Evolutionary conservation across 148 eudicot genomes (phyloP), one percentile per base, ranked within the genome.

Genomic region (Camellia sinensis): DNA sequence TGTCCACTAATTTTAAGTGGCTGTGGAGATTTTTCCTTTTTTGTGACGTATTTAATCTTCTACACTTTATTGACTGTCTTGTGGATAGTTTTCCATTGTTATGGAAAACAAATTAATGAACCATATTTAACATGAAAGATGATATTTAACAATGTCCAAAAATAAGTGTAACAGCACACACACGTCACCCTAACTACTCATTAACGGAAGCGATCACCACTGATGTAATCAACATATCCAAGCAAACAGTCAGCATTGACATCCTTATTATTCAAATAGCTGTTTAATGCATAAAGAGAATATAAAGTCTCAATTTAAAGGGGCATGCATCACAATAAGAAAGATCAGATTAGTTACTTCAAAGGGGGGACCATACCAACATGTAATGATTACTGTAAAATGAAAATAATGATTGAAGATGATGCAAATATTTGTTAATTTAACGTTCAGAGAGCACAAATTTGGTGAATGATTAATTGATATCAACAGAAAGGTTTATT

Each of bases 391-490:
- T 7, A 14, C 17, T 59, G 5, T 46, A 10, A 3, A 1, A 70
- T 18, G 56, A 48, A 22, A 48, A 71, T 71, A 71, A 54, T 45
- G 5, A 45, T 48, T 9, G 57, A 71, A 71, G 12, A 12, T 10
- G 18, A 44, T 15, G 13, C 54, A 70, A n/a, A n/a, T 71, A 50
- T 48, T n/a, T 70, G 14, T 9, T 56, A 21, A 13, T 8, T 48
- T 46, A 53, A 44, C 52, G 52, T 6, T 69, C 52, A 69, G 73
- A 69, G 22, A 70, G n/a, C 73, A n/a, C 50, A 29, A 45, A 69
- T 69, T 70, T 44, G 57, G 57, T 18, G 29, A 18, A 18, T 3
- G 37, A 5, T 67, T 45, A 45, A 69, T 44, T 45, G 73, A 59
- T 8, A 46, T 48, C 40, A 50, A 53, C 59, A 46, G n/a, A 71